Base-by-base conservation (phyloP, 1,284 basidiomycete genomes). In the Cutaneotrichosporon sp. region DNA sequence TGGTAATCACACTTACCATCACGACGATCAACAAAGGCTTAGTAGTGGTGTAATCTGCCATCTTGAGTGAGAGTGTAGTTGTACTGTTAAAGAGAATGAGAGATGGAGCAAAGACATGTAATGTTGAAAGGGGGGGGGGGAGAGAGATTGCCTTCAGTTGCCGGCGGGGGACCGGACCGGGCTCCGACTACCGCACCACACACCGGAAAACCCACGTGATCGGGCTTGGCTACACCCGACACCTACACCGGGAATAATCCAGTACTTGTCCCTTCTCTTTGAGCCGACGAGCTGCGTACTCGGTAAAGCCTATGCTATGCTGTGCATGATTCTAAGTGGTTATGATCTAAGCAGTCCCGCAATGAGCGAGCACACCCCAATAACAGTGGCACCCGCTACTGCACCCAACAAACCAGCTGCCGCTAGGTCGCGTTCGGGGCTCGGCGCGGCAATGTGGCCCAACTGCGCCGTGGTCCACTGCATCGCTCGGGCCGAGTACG, bases 21-120 rank as follows among this genome's bases (percentile, higher is more conserved):
- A 79, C 80, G n/a, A 81, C 70, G 53, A 81, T 77, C 62, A 81
- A 69, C 2, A 79, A 71, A 0, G 80, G 80, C 58, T 76, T 69
- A 2, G 76, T 26, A 32, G 50, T 36, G 3, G 42, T 13, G 58
- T 65, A 67, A 34, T 61, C 51, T 22, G 51, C 13, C 62, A 65
- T 65, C 14, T 42, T 18, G 40, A n/a, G 32, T 9, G 51, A n/a
- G 34, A 38, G 53, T 36, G 53, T 22, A 38, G 4, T 30, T 36
- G 53, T 22, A 38, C 1, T 30, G 49, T 3, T 26, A 16, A 21
- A 53, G 16, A 14, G 53, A 5, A 18, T 21, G 18, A 22, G 31
- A 21, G n/a, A 13, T 10, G 34, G 21, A 26, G 7, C 26, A 42
- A 32, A 49, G 21, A 26, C 22, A 5, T n/a, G 42, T 2, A 22